Evolutionary conservation across 805 yeast genomes (phyloP).

Genomic region (Saccharomycopsis lassenensis): DNA sequence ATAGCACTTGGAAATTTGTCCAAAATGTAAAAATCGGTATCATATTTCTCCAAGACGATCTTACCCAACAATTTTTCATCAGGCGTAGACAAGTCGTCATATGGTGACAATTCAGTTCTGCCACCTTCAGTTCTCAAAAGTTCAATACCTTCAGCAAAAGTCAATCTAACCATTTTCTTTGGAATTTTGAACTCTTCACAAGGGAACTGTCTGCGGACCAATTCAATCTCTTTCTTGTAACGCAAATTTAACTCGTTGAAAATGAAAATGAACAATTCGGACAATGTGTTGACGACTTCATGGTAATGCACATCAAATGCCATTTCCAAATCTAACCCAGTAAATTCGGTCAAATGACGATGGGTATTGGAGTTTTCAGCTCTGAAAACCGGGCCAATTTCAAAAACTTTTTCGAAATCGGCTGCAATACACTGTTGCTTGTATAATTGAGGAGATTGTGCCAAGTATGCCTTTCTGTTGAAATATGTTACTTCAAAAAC

Average conservation of each 20-base stretch:
- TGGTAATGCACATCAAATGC: slow-evolving; percentile 97
- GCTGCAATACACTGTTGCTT: slow-evolving; percentile 95
- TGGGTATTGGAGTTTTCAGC: slow-evolving; percentile 99
- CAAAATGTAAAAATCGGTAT: slow-evolving; percentile 94
- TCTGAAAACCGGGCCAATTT: slow-evolving; percentile 95
- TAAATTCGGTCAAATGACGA: slow-evolving; percentile 98
- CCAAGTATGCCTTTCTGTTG: slow-evolving; percentile 85
- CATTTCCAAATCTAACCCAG: slow-evolving; percentile 96
- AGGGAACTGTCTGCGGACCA: slow-evolving; percentile 90
- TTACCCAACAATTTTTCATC: slow-evolving; percentile 90
- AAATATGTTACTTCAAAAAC: slow-evolving; percentile 91
- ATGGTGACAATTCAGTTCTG: slow-evolving; percentile 62
- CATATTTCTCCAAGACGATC: slow-evolving; percentile 84
- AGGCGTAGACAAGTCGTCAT: slow-evolving; percentile 86
- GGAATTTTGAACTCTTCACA: slow-evolving; percentile 97
- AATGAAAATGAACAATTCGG: slow-evolving; percentile 76
- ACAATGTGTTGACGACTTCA: slow-evolving; percentile 59
- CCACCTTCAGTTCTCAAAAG: slow-evolving; percentile 82
- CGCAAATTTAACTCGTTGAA: slow-evolving; percentile 75
- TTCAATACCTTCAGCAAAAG: slow-evolving; percentile 83
- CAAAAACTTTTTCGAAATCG: slow-evolving; percentile 93
- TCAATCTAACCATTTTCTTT: slow-evolving; percentile 79
- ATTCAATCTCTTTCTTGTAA: slow-evolving; percentile 73
- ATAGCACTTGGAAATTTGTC: slow-evolving; percentile 96
- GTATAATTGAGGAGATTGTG: slow-evolving; percentile 97